Evolutionary conservation across 352 stramenopile species (phyloP).

Genomic region (Phytophthora crassamura): DNA sequence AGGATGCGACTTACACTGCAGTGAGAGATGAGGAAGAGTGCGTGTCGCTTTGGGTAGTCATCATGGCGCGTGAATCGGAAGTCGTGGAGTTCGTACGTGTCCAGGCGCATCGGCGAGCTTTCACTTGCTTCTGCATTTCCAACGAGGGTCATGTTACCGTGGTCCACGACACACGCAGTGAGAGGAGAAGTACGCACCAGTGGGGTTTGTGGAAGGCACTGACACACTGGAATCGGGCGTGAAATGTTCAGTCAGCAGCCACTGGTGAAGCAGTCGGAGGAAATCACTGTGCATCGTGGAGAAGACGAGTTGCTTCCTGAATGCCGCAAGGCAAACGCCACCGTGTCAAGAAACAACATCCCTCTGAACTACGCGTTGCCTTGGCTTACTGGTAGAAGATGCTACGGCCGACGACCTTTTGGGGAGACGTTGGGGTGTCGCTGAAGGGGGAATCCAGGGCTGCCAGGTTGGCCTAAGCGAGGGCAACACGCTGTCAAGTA

Average conservation of each 20-base stretch:
- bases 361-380: constrained; percentile 1
- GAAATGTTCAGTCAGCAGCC: constrained; percentile 33
- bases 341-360: neutral
- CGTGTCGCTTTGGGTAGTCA: constrained; percentile 46
- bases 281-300: constrained; percentile 47
- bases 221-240: constrained; percentile 10
- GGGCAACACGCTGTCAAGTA: constrained; percentile 2
- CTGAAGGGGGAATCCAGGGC: constrained; percentile 22
- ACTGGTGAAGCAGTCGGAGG: constrained; percentile 40
- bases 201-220: neutral
- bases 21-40: constrained; percentile 38
- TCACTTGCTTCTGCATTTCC: constrained; percentile 3
- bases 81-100: constrained; percentile 45
- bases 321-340: neutral
- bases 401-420: constrained; percentile 26
- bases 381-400: constrained; percentile 29
- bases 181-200: neutral
- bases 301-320: constrained; percentile 38
- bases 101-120: constrained; percentile 9
- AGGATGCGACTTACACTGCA: constrained; percentile 28
- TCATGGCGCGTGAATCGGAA: constrained; percentile 43
- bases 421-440: constrained; percentile 1
- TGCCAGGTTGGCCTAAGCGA: constrained; percentile 29
- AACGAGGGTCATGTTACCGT: too few relatives aligned
- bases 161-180: neutral